Conservation (phyloP, 2,329 filamentous ascomycete genomes). For the Fusarium lyarnte region DNA sequence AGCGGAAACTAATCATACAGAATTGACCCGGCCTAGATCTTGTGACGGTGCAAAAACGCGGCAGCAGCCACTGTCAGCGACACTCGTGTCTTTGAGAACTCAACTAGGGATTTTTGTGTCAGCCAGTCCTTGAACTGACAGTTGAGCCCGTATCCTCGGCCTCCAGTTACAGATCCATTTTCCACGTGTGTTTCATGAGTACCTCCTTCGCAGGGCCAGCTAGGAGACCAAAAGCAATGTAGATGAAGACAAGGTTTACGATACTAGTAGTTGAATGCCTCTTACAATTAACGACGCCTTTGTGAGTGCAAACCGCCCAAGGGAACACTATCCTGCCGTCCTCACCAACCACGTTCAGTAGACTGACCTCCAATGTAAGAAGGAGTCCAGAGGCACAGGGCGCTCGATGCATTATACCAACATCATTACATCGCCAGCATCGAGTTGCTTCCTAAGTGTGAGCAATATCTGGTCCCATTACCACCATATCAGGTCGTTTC, state of each 20-base stretch:
- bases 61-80: background rate
- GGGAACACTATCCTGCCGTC: background rate
- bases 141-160: too few species aligned
- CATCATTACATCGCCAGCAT: too few species aligned
- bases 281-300: fast-evolving
- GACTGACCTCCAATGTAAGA: too few species aligned
- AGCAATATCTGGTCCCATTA: too few species aligned
- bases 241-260: background rate
- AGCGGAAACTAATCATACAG: background rate
- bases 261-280: fast-evolving
- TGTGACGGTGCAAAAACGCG: background rate
- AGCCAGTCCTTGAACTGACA: too few species aligned
- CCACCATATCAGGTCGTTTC: too few species aligned
- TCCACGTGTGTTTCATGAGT: background rate
- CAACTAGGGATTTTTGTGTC: too few species aligned
- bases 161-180: fast-evolving
- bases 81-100: too few species aligned
- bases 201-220: background rate
- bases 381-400: too few species aligned
- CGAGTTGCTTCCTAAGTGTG: too few species aligned
- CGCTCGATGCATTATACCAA: too few species aligned
- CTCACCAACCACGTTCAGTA: too few species aligned
- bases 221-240: background rate
- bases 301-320: fast-evolving
- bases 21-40: background rate